A percentile compares a stretch with the other conserved stretches of the same genome.
These are phyloP conservation scores for Penicillium sp. DNA, from an alignment of 2,329 filamentous ascomycete genomes.

Conservation along the genomic window DNA sequence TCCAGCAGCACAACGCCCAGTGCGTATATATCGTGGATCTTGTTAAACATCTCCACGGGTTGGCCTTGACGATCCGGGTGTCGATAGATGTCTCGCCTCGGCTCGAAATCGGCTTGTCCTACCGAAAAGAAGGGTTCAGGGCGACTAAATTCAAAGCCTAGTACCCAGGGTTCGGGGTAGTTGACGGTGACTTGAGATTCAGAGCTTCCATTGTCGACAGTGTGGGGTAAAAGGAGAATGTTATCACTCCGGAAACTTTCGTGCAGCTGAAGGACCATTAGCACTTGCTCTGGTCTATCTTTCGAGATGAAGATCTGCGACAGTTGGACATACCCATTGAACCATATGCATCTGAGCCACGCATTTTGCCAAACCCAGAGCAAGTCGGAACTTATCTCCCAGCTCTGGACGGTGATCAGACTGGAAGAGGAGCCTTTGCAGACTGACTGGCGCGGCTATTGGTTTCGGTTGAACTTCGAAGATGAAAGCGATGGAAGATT, in stretches of 20 bases:
- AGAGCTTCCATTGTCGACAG: neutral
- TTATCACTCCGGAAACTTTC: slow-evolving; percentile 9
- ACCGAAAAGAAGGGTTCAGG: slow-evolving; percentile 6
- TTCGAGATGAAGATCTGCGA: too few relatives aligned
- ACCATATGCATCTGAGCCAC: slow-evolving; percentile 9
- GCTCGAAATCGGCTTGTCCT: slow-evolving; percentile 7
- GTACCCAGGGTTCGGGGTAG: slow-evolving; percentile 7
- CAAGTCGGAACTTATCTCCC: slow-evolving; percentile 8
- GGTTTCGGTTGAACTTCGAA: slow-evolving; percentile 8
- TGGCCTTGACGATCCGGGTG: slow-evolving; percentile 30
- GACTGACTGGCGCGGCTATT: slow-evolving; percentile 6
- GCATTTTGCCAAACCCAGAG: slow-evolving; percentile 4
- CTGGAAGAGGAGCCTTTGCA: slow-evolving; percentile 4
- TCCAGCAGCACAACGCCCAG: slow-evolving; percentile 38
- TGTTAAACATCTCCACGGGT: slow-evolving; percentile 26
- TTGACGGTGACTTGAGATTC: slow-evolving; percentile 2
- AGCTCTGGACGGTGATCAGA: slow-evolving; percentile 3
- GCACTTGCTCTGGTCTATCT: too few relatives aligned
- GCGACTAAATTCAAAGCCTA: slow-evolving; percentile 8
- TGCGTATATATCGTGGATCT: slow-evolving; percentile 36
- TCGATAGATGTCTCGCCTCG: slow-evolving; percentile 14
- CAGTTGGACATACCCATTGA: slow-evolving; percentile 5
- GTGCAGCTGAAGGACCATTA: slow-evolving; percentile 1
- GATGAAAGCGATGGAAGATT: slow-evolving; percentile 6
- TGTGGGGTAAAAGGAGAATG: slow-evolving; percentile 4